Base-by-base conservation (phyloP, 148 eudicot species). In the Nepenthes gracilis region DNA sequence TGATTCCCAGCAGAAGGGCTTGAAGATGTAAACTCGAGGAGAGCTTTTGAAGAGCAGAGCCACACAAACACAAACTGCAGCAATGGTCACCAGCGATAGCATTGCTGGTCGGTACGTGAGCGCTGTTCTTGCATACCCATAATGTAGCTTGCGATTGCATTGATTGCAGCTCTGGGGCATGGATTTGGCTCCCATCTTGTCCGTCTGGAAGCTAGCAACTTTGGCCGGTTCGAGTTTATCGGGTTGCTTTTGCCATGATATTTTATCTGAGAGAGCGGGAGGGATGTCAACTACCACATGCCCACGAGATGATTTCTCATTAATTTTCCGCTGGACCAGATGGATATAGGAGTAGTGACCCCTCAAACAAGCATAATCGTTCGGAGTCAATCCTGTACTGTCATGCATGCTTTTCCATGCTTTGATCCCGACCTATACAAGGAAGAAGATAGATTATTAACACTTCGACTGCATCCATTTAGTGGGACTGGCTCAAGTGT, bases 11-110 rank as follows among this genome's bases (percentile, higher is more conserved):
- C 83, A 82, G 73, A 94, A 87, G n/a, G 90, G 90, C 60, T 65
- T 67, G 70, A 75, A 71, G 54, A 76, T 68, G 57, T 74, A 85
- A 66, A 93, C 99, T 59, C 72, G 78, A 12, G 99, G 99, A 35
- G 78, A 73, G 69, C 89, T 84, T 67, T 86, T 94, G 80, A 94
- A 94, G 52, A 84, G 78, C 72, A 94, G 68, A 62, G 97, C 97
- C 2, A 78, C 85, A 48, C 99, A 89, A 7, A 94, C 96, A 57
- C 99, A 89, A 10, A 86, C 92, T 33, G 93, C 95, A 36, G 99
- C 97, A 51, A 94, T 80, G 14, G 85, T 77, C 48, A 94, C 78
- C 81, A 94, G 76, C 1, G 99, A 84, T 15, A 94, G 74, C 90
- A 94, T 82, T 13, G 80, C 83, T 2, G 99, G 97, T 64, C 79